phyloP scores from a whole-genome alignment of 352 stramenopile species.

The Globisporangium nodosum region DNA sequence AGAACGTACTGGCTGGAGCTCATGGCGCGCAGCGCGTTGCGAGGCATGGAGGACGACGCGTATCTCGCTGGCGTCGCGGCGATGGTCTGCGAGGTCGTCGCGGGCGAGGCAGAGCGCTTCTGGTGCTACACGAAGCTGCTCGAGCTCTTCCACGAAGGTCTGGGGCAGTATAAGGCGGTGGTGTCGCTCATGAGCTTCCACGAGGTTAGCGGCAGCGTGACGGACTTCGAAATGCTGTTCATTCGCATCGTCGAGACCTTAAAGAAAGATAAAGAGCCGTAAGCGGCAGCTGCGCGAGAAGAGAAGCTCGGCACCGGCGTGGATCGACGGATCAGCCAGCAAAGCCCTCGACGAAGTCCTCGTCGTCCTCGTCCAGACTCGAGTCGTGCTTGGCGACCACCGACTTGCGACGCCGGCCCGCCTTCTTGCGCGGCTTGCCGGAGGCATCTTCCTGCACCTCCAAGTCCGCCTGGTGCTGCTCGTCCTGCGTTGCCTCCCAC shows the following conservation, averaged over 20 bases:
- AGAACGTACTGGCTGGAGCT: conserved; percentile 40
- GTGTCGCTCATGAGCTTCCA: conserved; percentile 31
- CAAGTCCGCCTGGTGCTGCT: conserved; percentile 70
- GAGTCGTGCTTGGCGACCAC: conserved; percentile 14
- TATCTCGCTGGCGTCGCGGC: conserved; percentile 31
- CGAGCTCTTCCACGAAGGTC: conserved; percentile 47
- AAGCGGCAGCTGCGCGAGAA: neutral
- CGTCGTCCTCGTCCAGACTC: conserved; percentile 16
- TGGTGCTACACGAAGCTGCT: conserved; percentile 66
- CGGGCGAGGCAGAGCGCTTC: conserved; percentile 44
- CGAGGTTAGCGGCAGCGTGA: conserved; percentile 24
- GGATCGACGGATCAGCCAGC: conserved; percentile 1
- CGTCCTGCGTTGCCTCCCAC: conserved; percentile 44
- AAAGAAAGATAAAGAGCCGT: conserved; percentile 17
- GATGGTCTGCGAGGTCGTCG: conserved; percentile 36
- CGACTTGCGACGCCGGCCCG: conserved; percentile 30
- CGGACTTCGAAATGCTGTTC: conserved; percentile 58
- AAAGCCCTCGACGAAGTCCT: conserved; percentile 14
- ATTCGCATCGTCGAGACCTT: conserved; percentile 52
- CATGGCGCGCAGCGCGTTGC: conserved; percentile 18
- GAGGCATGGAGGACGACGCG: conserved; percentile 32
- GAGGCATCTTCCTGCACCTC: conserved; percentile 27
- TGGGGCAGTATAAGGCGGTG: conserved; percentile 36
- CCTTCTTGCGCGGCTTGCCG: conserved; percentile 12
- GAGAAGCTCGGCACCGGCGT: neutral